Base-by-base conservation (phyloP, 2,329 filamentous ascomycete genomes). In the Hymenoscyphus occultus region DNA sequence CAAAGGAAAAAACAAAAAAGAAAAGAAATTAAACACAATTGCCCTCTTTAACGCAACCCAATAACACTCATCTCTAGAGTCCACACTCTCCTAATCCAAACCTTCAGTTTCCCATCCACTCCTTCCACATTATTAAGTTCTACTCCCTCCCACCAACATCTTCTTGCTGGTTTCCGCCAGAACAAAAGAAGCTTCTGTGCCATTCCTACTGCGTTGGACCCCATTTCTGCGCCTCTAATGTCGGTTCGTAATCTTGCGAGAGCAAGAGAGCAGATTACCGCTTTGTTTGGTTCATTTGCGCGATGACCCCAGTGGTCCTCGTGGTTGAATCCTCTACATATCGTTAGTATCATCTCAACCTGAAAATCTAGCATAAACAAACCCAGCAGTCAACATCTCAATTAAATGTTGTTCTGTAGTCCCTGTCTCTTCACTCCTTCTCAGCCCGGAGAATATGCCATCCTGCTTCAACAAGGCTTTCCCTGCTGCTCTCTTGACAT, bases 121-220 rank as follows among this genome's bases (percentile, higher is more conserved):
- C 95, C 95, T 60, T 96, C 92, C 13, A 99, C 91, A 70, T 91
- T 84, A 19, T 95, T 87, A 56, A 99, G 83, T 77, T 98, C 93
- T 45, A 99, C 90, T 31, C 95, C 95, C 77, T 99, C 95, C 95
- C 95, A 99, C 95, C 95, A 99, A 82, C 95, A 99, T 77, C 95
- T 86, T 67, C 95, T 84, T 14, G 95, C 95, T 16, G 95, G 95
- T 79, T 99, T 99, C 70, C 95, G 87, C 95, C 95, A 99, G 82
- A 99, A 99, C 3, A 99, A 84, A 14, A 99, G 84, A 58, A 99
- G 85, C 80, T 99, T 99, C 78, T 99, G 95, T 13, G 95, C 95
- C 95, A 99, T 99, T 61, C 94, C 94, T 19, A 98, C 92, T 0
- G 92, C 90, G 76, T 89, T 93, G 71, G 84, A 88, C 61, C 91